phyloP scores from a whole-genome alignment of 805 yeast genomes.

The Suhomyces sp. region DNA sequence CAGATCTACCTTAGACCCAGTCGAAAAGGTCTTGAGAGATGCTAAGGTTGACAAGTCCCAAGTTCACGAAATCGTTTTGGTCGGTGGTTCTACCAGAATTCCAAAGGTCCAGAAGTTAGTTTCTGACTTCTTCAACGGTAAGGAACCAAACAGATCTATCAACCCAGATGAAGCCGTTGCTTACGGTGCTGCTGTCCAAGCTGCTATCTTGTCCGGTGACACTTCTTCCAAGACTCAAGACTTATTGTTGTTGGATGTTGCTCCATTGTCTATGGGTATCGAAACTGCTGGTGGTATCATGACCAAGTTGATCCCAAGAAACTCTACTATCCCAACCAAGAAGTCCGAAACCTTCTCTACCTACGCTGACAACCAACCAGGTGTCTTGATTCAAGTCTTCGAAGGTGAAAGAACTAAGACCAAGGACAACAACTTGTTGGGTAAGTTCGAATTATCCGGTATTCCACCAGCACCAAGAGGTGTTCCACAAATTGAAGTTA shows the following conservation, averaged over 20 bases:
- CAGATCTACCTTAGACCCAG: slow-evolving; percentile 93
- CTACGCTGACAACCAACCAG: slow-evolving; percentile 97
- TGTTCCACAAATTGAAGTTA: slow-evolving; percentile 96
- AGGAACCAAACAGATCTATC: slow-evolving; percentile 94
- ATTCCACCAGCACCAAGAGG: slow-evolving; percentile 99
- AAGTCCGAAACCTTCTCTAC: slow-evolving; percentile 96
- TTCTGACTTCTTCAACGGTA: slow-evolving; percentile 95
- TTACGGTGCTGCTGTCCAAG: slow-evolving; percentile 98
- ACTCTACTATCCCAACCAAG: slow-evolving; percentile 96
- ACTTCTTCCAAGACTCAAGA: slow-evolving; percentile 95
- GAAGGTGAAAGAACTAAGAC: slow-evolving; percentile 99
- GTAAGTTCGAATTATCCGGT: slow-evolving; percentile 95
- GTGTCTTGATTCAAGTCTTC: slow-evolving; percentile 94
- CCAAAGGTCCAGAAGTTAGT: slow-evolving; percentile 95
- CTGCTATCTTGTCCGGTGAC: slow-evolving; percentile 95
- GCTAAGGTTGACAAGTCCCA: slow-evolving; percentile 85
- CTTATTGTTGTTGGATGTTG: slow-evolving; percentile 89
- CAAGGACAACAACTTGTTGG: slow-evolving; percentile 92
- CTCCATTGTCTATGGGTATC: slow-evolving; percentile 95
- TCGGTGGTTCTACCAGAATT: slow-evolving; percentile 98
- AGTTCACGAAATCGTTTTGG: slow-evolving; percentile 89
- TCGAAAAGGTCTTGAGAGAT: slow-evolving; percentile 90
- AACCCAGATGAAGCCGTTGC: slow-evolving; percentile 99
- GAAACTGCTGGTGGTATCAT: slow-evolving; percentile 99
- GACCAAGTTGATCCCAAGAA: slow-evolving; percentile 98